Evolutionary conservation across 495 filamentous ascomycete species (phyloP), one percentile per base, ranked within the genome.

Genomic region (Penicillium tannophilum): DNA sequence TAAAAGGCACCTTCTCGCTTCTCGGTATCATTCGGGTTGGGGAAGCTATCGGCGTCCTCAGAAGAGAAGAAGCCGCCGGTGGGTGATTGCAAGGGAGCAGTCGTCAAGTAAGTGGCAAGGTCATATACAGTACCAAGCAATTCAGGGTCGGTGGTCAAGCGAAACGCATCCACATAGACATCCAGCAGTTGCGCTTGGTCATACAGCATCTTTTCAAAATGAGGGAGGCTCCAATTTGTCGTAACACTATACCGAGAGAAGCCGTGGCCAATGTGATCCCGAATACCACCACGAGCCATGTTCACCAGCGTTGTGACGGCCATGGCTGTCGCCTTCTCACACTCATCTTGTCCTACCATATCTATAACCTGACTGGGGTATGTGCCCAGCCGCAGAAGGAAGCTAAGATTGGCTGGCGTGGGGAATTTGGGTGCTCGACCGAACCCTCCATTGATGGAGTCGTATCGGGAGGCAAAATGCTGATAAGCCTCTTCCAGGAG

Each of bases 191-290:
- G 89, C 8, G 89, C 91, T 63, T 98, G 93, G 67, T 98, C 95
- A 56, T 93, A 93, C 3, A 97, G 84, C 91, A 98, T 96, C 81
- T 98, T 98, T 74, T 98, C 94, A 66, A 98, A 98, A 66, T 96
- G 93, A 24, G 94, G 94, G 42, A 98, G 72, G 54, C 84, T 87
- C 94, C 94, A 98, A 71, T 97, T 89, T 26, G 82, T 76, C 6
- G 94, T 98, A 7, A 96, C 88, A 39, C 91, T 95, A 63, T 96
- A 96, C 48, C 94, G 81, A 49, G 92, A 85, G 67, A 98, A 96
- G 4, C 94, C 94, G 66, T 88, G 85, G 3, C 94, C 95, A 58
- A 98, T 86, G 61, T 98, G 94, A 65, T 98, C 94, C 53, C 92
- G 86, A 58, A 98, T 90, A 3, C 90, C 95, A 36, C 94, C 90